Evolutionary conservation across 306 rosid species (phyloP), one percentile per base, ranked within the genome.

Genomic region (Inga leiocalycina): DNA sequence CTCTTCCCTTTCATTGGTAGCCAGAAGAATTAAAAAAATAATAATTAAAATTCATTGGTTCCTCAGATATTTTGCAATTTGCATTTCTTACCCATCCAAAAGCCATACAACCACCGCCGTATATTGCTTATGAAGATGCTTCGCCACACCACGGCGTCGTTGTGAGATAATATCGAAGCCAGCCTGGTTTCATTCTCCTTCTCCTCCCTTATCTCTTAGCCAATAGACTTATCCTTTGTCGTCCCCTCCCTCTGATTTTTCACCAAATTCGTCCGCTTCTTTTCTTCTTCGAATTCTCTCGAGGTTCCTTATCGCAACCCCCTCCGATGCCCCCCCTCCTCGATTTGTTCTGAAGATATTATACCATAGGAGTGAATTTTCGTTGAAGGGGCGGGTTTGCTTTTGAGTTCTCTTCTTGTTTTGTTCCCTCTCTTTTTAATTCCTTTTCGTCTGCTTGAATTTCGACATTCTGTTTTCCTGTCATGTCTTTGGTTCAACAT

Each of bases 401-500:
- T 71, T 80, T 72, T 77, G 65, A 66, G 76, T 76, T 44, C 39
- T 72, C 32, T 70, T 13, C 3, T 39, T 14, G 22, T 65, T 20
- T 5, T 2, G 16, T 9, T 44, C 45, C 10, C 13, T n/a, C 2
- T 7, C 27, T 2, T 30, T 3, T 0, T 14, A 27, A 10, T 17
- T 17, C 1, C 22, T 14, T 76, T 52, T 43, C 56, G 37, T 24
- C 17, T 54, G 56, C 8, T 51, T 3, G 16, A 46, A 46, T 35
- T 77, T 76, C 8, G 41, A 43, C 30, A 19, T 6, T n/a, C 57
- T 44, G 3, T 37, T 32, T 27, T 66, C 24, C 64, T 57, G 51
- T 46, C 30, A 80, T 86, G 81, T 83, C 45, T 76, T 51, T 86
- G 67, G 65, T 84, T 51, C 82, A 68, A 35, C 49, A 77, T 75